Evolutionary conservation across 768 basidiomycete species (phyloP).

Genomic region (Hygrocybe coccinea): DNA sequence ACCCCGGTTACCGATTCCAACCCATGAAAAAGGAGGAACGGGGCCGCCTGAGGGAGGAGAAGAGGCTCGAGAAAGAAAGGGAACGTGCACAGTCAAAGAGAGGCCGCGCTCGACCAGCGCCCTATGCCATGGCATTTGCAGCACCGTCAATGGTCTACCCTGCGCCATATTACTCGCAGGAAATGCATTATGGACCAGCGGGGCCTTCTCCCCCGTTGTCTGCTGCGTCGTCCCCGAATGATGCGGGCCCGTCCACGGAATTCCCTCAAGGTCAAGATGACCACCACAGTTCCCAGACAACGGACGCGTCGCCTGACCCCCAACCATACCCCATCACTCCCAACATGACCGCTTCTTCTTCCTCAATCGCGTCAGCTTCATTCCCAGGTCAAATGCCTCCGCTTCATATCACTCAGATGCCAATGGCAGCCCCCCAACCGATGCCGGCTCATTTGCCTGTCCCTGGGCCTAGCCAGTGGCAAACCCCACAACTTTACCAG

Average conservation of each 20-base stretch:
- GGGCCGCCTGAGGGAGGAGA: constrained; percentile 36
- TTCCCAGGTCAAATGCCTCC: neutral
- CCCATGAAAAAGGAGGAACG: constrained; percentile 54
- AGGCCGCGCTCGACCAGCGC: constrained; percentile 8
- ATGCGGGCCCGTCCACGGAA: constrained; percentile 18
- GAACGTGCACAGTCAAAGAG: constrained; percentile 23
- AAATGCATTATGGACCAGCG: constrained; percentile 31
- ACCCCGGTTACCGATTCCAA: constrained; percentile 55
- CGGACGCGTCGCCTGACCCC: constrained; percentile 11
- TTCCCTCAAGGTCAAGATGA: constrained; percentile 10
- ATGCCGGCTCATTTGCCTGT: neutral
- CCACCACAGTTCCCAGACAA: constrained; percentile 9
- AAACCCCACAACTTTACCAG: neutral
- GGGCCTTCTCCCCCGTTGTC: constrained; percentile 55
- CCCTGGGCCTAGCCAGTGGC: constrained; percentile 1
- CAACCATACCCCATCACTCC: neutral
- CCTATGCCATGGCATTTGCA: constrained; percentile 13
- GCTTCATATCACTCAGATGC: neutral
- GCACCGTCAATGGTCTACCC: constrained; percentile 13
- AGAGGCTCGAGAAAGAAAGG: constrained; percentile 39
- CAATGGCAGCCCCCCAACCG: neutral
- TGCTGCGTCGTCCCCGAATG: constrained; percentile 43
- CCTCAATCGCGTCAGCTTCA: neutral
- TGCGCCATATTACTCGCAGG: constrained; percentile 16
- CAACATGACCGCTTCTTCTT: neutral